These are phyloP conservation scores for Magnaporthales sp. DNA, from an alignment of 2,329 filamentous ascomycete species.

Conservation along the genomic window DNA sequence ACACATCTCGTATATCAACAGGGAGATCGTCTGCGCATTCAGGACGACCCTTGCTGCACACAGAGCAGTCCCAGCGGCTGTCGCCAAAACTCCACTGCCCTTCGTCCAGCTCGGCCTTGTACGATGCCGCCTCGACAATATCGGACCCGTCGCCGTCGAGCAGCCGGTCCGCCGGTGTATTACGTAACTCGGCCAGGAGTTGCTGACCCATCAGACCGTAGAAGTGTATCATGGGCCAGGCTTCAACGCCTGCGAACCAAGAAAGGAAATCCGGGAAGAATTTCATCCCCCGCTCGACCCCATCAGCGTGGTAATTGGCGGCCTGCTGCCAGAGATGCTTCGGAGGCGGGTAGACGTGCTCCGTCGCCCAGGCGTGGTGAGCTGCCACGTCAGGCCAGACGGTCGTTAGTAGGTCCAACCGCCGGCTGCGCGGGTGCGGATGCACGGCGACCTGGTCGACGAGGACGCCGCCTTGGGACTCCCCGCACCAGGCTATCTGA, in stretches of 20 bases:
- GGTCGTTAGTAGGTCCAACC: background rate
- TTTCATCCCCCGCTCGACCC: background rate
- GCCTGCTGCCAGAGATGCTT: background rate
- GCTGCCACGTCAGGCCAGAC: background rate
- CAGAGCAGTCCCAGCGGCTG: background rate
- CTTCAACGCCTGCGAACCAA: background rate
- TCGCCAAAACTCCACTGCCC: background rate
- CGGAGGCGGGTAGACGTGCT: background rate
- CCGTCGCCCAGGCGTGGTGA: background rate
- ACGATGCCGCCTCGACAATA: no score
- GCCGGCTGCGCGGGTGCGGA: background rate
- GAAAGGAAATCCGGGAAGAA: background rate
- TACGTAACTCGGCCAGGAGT: background rate
- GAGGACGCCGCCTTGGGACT: background rate
- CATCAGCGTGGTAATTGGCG: no score
- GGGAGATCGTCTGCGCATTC: background rate
- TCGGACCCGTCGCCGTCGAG: no score
- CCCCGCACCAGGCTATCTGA: background rate
- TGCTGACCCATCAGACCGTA: background rate
- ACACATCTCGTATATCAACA: background rate
- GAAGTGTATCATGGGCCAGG: slow-evolving; percentile 1
- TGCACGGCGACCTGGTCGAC: background rate
- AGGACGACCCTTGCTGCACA: background rate
- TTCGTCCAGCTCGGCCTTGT: background rate
- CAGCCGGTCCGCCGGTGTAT: background rate